Base-by-base conservation (phyloP, 805 yeast species). In the Hagleromyces aurorensis region DNA sequence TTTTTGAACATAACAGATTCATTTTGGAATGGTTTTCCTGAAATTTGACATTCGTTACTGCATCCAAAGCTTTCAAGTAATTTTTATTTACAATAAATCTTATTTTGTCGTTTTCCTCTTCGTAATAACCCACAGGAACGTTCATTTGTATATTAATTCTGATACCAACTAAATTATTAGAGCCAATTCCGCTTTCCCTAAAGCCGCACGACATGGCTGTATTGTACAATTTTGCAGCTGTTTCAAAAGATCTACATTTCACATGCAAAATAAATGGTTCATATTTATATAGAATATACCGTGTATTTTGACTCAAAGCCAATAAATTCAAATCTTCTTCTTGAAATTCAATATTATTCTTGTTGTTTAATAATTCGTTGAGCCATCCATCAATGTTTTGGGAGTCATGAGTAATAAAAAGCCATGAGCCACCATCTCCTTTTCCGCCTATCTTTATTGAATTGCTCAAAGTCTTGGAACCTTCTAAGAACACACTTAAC, bases 181-280 rank as follows among this genome's bases (percentile, higher is more conserved):
- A 65, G 6, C 93, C 93, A 25, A 85, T 82, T 1, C 95, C 95
- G 17, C 83, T 69, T 53, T 85, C 95, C 46, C 95, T 65, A 47
- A 79, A 85, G 3, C 95, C 95, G 57, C 91, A 78, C 2, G 70
- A 67, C 83, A 84, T 78, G 0, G 94, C 94, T 1, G 70, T 57
- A 20, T 75, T 70, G 40, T 76, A 82, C 7, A 85, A 52, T 21
- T 56, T 57, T n/a, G 67, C 63, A 0, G 95, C 94, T 4, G 66
- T 55, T 9, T 55, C 60, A 15, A 65, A 55, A 41, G 73, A 68
- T 25, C 89, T 64, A 46, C 94, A 82, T 46, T 82, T 78, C 4
- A 85, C 85, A 53, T 85, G 95, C 27, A 84, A 57, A 27, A 85
- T 84, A 52, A 85, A 66, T 3, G 95, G 93, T 57, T 85, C 95